Percentiles rank a stretch among this genome's conserved stretches.
Evolutionary conservation across 306 rosid genomes (phyloP).

Genomic region (Trifolium fragiferum): DNA sequence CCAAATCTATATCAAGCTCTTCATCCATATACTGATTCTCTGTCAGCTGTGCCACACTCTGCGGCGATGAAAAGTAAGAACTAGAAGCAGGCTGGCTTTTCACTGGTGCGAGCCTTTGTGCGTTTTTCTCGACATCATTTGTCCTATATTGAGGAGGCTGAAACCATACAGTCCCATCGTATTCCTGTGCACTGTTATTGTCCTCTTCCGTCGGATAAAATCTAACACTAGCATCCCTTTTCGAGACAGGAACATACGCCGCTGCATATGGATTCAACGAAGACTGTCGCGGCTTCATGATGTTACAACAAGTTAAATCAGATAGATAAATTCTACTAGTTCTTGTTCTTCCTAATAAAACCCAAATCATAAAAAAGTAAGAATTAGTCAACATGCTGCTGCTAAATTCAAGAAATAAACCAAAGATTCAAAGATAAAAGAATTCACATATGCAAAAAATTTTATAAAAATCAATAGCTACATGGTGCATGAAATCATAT

Average conservation of each 20-base stretch:
- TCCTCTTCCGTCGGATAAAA: constrained; percentile 36
- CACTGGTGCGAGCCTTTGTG: constrained; percentile 28
- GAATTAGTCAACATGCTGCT: constrained; percentile 37
- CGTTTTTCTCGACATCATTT: constrained; percentile 32
- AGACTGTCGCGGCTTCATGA: constrained; percentile 65
- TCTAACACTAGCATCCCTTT: constrained; percentile 54
- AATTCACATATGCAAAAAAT: constrained; percentile 3
- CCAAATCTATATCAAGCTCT: constrained; percentile 68
- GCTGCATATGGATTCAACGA: constrained; percentile 86
- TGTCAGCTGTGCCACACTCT: constrained; percentile 40
- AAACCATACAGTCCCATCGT: constrained; percentile 47
- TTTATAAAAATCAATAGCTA: not conserved
- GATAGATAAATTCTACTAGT: constrained; percentile 7
- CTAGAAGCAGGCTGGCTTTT: constrained; percentile 19
- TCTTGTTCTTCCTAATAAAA: constrained; percentile 16
- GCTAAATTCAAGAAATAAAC: not conserved
- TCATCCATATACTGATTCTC: constrained; percentile 55
- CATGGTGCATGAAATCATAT: not conserved
- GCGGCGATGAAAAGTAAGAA: constrained; percentile 50
- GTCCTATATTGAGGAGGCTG: constrained; percentile 49
- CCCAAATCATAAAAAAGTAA: constrained; percentile 14
- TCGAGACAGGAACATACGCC: constrained; percentile 70
- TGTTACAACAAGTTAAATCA: constrained; percentile 38
- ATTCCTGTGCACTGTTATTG: constrained; percentile 25
- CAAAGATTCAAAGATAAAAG: not conserved